Evolutionary conservation across 176 grass and related monocot genomes (phyloP).

Genomic region (Eleusine indica): DNA sequence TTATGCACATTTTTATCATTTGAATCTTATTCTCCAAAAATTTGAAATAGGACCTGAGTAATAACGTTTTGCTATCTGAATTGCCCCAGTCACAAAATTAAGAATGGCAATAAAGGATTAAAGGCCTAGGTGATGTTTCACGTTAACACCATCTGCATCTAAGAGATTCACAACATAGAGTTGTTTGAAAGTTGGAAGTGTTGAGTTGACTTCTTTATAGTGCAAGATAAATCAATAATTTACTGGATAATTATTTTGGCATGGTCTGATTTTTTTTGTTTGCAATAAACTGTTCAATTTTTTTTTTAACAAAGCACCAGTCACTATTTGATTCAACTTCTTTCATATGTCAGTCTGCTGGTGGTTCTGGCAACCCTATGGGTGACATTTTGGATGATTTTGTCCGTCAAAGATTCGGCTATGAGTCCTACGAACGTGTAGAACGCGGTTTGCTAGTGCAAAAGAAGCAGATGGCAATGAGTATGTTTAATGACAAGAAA

Average conservation of each 20-base stretch:
- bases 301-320: conserved; percentile 15
- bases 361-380: conserved; percentile 71
- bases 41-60: neutral
- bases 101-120: neutral
- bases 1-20: conserved; percentile 19
- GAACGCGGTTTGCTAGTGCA: conserved; percentile 61
- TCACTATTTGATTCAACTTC: conserved; percentile 36
- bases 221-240: neutral
- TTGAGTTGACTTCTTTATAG: conserved; percentile 1
- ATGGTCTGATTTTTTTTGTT: conserved; percentile 11
- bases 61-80: conserved; percentile 14
- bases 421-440: conserved; percentile 76
- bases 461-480: conserved; percentile 72
- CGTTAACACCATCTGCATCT: conserved; percentile 1
- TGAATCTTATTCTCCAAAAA: neutral
- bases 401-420: conserved; percentile 86
- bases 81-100: conserved; percentile 25
- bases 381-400: conserved; percentile 94
- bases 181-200: neutral
- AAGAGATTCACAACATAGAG: conserved; percentile 1
- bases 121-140: neutral
- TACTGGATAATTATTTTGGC: conserved; percentile 33
- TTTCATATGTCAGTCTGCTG: conserved; percentile 62
- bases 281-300: neutral
- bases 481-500: conserved; percentile 85